Conservation (phyloP, 257 asterid genomes). For the Petunia secreta region DNA sequence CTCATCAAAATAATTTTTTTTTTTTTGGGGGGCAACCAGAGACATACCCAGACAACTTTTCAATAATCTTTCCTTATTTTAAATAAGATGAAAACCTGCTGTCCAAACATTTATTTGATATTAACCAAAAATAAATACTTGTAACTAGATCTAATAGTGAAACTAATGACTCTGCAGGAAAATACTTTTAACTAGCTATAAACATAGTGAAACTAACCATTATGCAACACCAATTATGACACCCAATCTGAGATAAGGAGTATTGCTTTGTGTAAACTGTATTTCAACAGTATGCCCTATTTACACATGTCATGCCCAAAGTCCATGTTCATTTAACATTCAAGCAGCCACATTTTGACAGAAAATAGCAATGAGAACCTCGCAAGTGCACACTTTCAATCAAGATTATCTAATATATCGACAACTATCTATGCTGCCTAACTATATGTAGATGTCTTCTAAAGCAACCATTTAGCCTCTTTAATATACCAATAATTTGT, state of each 20-base stretch:
- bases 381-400: background rate
- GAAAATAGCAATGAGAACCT: background rate
- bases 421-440: background rate
- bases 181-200: background rate
- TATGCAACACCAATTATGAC: background rate
- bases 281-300: conserved; percentile 2
- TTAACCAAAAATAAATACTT: background rate
- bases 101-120: background rate
- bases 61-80: background rate
- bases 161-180: background rate
- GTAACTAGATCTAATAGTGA: background rate
- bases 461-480: background rate
- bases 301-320: background rate
- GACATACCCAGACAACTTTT: background rate
- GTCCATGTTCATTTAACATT: background rate
- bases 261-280: background rate
- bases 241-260: background rate
- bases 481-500: too few relatives aligned
- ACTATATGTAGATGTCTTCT: background rate
- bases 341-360: background rate
- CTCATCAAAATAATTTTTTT: background rate
- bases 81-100: background rate
- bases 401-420: background rate
- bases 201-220: background rate
- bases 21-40: background rate